Evolutionary conservation across 1,139 yeast genomes (phyloP).

Genomic region (Sugiyamaella neomexicana): DNA sequence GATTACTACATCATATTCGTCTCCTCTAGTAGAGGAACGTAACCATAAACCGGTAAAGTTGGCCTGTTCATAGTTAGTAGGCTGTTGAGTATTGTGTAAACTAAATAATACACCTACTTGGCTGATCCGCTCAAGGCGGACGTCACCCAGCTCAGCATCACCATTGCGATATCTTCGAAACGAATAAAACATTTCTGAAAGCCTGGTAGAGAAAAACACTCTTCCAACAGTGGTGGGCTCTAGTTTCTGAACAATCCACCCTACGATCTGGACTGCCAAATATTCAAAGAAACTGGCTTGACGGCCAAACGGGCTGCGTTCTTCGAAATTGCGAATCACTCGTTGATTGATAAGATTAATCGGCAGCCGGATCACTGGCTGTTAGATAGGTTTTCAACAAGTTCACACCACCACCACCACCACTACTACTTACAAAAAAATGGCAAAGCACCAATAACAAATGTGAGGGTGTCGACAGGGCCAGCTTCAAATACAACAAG

Average conservation of each 20-base stretch:
- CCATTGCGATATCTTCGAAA: constrained; percentile 35
- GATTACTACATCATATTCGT: constrained; percentile 40
- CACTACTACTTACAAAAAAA: constrained; percentile 17
- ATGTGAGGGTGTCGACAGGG: constrained; percentile 18
- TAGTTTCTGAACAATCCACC: constrained; percentile 27
- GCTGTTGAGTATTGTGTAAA: no score
- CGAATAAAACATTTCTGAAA: constrained; percentile 28
- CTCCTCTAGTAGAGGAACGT: constrained; percentile 36
- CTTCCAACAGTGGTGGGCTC: constrained; percentile 29
- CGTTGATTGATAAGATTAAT: constrained; percentile 26
- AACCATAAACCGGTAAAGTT: constrained; percentile 42
- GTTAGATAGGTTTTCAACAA: constrained; percentile 2
- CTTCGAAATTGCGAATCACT: constrained; percentile 28
- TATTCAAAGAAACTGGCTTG: constrained; percentile 34
- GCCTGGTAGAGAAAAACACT: constrained; percentile 27
- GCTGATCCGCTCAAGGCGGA: constrained; percentile 20
- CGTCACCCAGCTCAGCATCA: constrained; percentile 34
- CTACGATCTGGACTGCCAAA: constrained; percentile 28
- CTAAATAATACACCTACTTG: constrained; percentile 25
- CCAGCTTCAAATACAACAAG: constrained; percentile 19
- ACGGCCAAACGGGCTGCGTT: constrained; percentile 32
- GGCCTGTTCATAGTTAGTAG: constrained; percentile 18
- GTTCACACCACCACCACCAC: background rate
- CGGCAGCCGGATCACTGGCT: constrained; percentile 26
- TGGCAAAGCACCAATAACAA: constrained; percentile 22